Evolutionary conservation across 805 yeast genomes (phyloP).

Genomic region (Wickerhamomyces subpelliculosus): DNA sequence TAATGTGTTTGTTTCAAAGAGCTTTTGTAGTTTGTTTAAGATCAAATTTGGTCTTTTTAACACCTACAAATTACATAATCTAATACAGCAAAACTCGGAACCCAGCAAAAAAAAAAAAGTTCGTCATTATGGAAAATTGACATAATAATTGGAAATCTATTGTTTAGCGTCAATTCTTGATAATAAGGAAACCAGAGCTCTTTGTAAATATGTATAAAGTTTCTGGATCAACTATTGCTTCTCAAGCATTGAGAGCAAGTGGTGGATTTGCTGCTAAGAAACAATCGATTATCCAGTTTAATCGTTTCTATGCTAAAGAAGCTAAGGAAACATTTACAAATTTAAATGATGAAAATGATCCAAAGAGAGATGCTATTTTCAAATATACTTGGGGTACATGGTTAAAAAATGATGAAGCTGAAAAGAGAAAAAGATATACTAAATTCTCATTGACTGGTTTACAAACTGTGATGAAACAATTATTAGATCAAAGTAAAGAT

Average conservation of each 20-base stretch:
- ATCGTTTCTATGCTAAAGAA: slow-evolving; percentile 24
- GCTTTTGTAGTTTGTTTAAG: too few species aligned
- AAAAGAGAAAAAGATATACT: slow-evolving; percentile 73
- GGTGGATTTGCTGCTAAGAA: background rate
- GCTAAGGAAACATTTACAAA: slow-evolving; percentile 39
- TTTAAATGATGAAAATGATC: slow-evolving; percentile 55
- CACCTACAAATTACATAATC: too few species aligned
- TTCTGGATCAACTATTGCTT: background rate
- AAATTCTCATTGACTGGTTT: slow-evolving; percentile 77
- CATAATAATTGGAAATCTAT: too few species aligned
- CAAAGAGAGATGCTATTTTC: slow-evolving; percentile 66
- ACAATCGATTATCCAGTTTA: background rate
- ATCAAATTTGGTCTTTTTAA: too few species aligned
- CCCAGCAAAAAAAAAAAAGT: too few species aligned
- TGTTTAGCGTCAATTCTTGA: too few species aligned
- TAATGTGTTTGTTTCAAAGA: too few species aligned
- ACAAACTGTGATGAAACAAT: slow-evolving; percentile 40
- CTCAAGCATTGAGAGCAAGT: background rate
- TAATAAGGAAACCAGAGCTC: too few species aligned
- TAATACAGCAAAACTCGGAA: too few species aligned
- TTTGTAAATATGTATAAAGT: background rate
- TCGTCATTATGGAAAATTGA: too few species aligned
- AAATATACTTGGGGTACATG: slow-evolving; percentile 94
- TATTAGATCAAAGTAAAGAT: slow-evolving; percentile 33
- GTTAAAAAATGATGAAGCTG: slow-evolving; percentile 70